Conservation (phyloP, 2,329 filamentous ascomycete genomes). For the Ilyonectria robusta region DNA sequence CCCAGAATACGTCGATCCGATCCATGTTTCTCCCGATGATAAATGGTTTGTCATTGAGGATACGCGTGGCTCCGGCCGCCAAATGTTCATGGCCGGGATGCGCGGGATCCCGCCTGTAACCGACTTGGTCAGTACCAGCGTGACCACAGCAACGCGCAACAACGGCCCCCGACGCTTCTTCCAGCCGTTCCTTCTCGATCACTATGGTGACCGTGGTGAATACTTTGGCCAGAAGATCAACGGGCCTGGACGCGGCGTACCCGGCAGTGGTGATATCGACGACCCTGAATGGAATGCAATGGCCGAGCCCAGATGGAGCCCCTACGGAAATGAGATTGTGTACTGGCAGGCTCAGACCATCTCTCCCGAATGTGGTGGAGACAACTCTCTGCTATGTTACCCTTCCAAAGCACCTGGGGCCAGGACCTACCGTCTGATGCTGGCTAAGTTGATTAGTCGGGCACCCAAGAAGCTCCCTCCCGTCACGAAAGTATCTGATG, state of each 20-base stretch:
- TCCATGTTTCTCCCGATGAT: constrained; percentile 59
- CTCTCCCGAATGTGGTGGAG: constrained; percentile 59
- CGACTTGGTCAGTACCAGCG: constrained; percentile 52
- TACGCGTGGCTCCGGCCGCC: constrained; percentile 56
- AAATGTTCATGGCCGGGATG: constrained; percentile 58
- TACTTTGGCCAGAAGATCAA: constrained; percentile 63
- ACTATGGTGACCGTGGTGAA: constrained; percentile 58
- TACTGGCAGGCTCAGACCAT: constrained; percentile 58
- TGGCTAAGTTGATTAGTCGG: constrained; percentile 54
- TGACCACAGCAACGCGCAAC: constrained; percentile 58
- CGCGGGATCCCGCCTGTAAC: constrained; percentile 58
- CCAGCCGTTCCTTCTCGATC: constrained; percentile 60
- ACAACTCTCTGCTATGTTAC: constrained; percentile 59
- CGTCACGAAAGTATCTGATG: constrained; percentile 3
- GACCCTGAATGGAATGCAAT: constrained; percentile 63
- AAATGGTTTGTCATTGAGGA: constrained; percentile 60
- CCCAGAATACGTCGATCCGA: constrained; percentile 60
- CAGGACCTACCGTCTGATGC: constrained; percentile 56
- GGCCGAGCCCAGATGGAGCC: constrained; percentile 60
- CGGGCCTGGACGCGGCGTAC: constrained; percentile 46
- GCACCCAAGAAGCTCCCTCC: constrained; percentile 41
- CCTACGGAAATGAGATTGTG: constrained; percentile 58
- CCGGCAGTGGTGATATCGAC: constrained; percentile 52
- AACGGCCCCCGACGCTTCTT: constrained; percentile 63
- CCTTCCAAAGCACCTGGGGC: constrained; percentile 56